Evolutionary conservation across 257 asterid species (phyloP), one percentile per base, ranked within the genome.

Genomic region (Hygrophila difformis): DNA sequence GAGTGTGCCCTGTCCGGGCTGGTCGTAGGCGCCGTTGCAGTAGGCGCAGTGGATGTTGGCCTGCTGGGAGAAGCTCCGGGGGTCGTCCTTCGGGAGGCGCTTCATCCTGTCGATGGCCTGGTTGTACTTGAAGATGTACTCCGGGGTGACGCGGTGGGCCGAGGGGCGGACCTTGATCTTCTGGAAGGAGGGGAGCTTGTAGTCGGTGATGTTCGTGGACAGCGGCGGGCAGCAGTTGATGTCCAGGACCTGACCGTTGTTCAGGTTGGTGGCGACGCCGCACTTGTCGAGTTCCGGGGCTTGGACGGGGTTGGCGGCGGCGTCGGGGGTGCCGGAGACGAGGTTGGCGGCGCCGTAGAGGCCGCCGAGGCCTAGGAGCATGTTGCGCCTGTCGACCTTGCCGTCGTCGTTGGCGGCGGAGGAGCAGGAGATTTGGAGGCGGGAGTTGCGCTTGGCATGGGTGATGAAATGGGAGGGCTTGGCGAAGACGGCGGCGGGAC

Each of bases 31-130:
- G 21, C 59, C 59, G n/a, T 71, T 66, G 61, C 77, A 71, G 55
- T 71, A 71, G 5, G 77, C 73, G 44, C 77, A 71, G 50, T 71
- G 77, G 47, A 71, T 49, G 24, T 62, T 53, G 5, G 77, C 77
- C 22, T 71, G 77, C 14, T 62, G 55, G 55, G 8, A 39, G 64
- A 58, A 62, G 47, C 43, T 65, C 1, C 77, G 70, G 0, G 77
- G 77, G 8, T 70, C 77, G 33, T 56, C 60, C 1, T 33, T 40
- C 8, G 69, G 64, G 1, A 70, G 73, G 0, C 52, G 12, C 55
- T 40, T 56, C 77, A 70, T 70, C 11, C 43, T 49, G 0, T 61
- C 47, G 8, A 70, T 31, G 1, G 77, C 77, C 6, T 2, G 8
- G 46, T 66, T 55, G 58, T 57, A 71, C 56, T 71, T 71, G 37